phyloP scores from a whole-genome alignment of 192 early-diverging fungal species.

The Podochytrium sp. region DNA sequence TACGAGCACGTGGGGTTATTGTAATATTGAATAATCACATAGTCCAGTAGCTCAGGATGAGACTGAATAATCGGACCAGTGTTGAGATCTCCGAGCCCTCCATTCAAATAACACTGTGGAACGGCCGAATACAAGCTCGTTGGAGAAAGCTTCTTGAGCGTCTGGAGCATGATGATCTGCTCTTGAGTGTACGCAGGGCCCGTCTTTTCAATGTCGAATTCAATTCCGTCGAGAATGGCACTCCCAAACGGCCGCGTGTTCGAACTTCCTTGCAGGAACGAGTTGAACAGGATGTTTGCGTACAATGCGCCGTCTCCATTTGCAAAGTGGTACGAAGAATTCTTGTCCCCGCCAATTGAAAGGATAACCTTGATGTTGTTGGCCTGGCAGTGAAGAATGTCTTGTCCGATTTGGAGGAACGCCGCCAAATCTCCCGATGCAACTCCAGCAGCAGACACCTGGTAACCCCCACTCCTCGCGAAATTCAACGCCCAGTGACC shows the following conservation, averaged over 20 bases:
- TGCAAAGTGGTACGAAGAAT: not conserved
- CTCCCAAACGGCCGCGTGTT: not conserved
- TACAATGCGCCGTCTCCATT: slow-evolving; percentile 11
- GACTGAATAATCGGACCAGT: not conserved
- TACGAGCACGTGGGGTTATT: slow-evolving; percentile 30
- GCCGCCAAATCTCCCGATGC: too few species aligned
- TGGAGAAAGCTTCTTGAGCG: not conserved
- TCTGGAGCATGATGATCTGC: not conserved
- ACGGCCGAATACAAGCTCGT: not conserved
- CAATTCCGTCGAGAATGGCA: slow-evolving; percentile 7
- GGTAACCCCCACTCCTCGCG: not conserved
- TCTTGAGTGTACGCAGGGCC: not conserved
- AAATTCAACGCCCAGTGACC: not conserved
- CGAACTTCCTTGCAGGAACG: not conserved
- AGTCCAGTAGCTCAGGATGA: not conserved
- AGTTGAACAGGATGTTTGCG: slow-evolving; percentile 4
- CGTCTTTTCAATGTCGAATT: slow-evolving; percentile 24
- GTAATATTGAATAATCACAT: slow-evolving; percentile 27
- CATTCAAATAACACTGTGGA: slow-evolving; percentile 26
- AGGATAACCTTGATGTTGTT: slow-evolving; percentile 6
- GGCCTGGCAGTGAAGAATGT: slow-evolving; percentile 7
- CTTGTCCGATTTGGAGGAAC: not conserved
- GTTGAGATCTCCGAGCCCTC: slow-evolving; percentile 7
- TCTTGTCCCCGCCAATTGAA: slow-evolving; percentile 1
- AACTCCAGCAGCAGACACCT: too few species aligned